Evolutionary conservation across 192 early-diverging fungal species (phyloP).

Genomic region (Backusella tarrabulga): DNA sequence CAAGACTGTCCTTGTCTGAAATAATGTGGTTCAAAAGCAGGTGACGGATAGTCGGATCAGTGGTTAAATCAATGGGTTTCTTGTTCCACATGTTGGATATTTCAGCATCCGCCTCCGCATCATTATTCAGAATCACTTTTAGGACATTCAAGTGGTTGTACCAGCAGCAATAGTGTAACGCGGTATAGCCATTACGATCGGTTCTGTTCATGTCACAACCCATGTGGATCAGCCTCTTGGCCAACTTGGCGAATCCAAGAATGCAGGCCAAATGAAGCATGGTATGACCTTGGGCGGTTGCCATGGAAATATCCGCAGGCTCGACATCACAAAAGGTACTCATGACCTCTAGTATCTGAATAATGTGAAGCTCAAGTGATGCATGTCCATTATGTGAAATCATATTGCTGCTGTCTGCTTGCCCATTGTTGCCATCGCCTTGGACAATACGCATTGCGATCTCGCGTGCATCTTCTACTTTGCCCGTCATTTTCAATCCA

Average conservation of each 20-base stretch:
- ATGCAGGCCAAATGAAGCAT: conserved; percentile 67
- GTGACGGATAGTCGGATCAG: background rate
- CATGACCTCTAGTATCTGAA: conserved; percentile 37
- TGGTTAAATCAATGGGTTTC: conserved; percentile 18
- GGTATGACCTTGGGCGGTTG: conserved; percentile 48
- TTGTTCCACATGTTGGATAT: conserved; percentile 18
- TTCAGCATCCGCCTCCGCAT: conserved; percentile 9
- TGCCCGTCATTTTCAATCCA: conserved; percentile 66
- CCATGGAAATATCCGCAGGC: conserved; percentile 34
- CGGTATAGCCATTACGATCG: conserved; percentile 68
- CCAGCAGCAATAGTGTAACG: conserved; percentile 71
- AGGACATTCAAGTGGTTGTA: conserved; percentile 50
- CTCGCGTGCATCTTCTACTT: conserved; percentile 62
- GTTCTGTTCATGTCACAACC: conserved; percentile 46
- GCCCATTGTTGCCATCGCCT: background rate
- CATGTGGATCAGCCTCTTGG: conserved; percentile 39
- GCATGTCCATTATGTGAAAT: background rate
- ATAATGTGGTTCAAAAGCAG: background rate
- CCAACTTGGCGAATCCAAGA: conserved; percentile 55
- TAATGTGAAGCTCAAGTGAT: conserved; percentile 41
- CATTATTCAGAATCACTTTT: conserved; percentile 47
- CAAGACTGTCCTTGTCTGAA: background rate
- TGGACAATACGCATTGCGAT: conserved; percentile 62
- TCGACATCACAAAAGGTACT: conserved; percentile 39
- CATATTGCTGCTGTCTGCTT: conserved; percentile 32